Evolutionary conservation across 148 eudicot species (phyloP).

Genomic region (Polygonum maritimum): DNA sequence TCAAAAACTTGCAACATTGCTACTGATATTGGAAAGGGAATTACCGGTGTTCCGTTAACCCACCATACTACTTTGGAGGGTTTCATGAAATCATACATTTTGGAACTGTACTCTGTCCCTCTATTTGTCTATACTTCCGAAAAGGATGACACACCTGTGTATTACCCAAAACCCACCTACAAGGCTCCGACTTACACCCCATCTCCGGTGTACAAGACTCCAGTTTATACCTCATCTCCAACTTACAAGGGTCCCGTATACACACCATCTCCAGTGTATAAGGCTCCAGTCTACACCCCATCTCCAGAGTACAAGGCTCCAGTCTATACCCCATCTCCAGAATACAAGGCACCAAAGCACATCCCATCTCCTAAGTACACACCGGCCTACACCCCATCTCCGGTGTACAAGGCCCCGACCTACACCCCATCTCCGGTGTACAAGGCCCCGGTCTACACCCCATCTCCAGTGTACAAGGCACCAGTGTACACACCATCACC

Average conservation of each 20-base stretch:
- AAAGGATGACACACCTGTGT: not conserved
- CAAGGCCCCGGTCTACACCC: not conserved
- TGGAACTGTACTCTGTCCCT: slow-evolving; percentile 15
- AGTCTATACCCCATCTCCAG: not conserved
- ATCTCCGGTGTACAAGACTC: not conserved
- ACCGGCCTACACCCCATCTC: not conserved
- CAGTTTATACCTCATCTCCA: not conserved
- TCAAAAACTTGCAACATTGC: slow-evolving; percentile 16
- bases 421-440: not conserved
- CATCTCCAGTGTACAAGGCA: not conserved
- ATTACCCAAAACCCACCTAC: not conserved
- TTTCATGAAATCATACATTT: slow-evolving; percentile 1
- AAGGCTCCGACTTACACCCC: not conserved
- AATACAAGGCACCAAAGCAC: not conserved
- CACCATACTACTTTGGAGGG: not conserved
- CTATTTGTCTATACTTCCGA: slow-evolving; percentile 6
- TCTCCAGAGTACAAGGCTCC: not conserved
- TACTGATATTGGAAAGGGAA: slow-evolving; percentile 11
- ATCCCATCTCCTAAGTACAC: not conserved
- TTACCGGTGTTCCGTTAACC: slow-evolving; percentile 4
- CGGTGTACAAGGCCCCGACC: not conserved
- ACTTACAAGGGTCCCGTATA: not conserved
- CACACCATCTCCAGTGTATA: not conserved
- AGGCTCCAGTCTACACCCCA: not conserved
- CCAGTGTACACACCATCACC: slow-evolving; percentile 6